Evolutionary conservation across 2,329 filamentous ascomycete species (phyloP).

Genomic region (Capronia americana): DNA sequence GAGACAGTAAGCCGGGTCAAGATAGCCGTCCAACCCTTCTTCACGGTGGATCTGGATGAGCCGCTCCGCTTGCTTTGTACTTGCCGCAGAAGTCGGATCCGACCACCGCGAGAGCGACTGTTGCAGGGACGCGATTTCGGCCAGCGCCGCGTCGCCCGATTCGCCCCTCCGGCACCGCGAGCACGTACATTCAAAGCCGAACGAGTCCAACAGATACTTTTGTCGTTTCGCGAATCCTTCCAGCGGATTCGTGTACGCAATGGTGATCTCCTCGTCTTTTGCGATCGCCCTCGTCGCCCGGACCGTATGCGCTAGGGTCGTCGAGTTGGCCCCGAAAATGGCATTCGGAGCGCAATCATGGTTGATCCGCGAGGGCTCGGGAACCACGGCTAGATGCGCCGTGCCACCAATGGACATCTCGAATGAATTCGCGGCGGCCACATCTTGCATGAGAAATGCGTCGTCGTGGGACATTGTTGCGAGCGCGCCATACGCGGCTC

Average conservation of each 20-base stretch:
- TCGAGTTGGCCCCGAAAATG: conserved; percentile 17
- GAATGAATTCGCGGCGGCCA: conserved; percentile 32
- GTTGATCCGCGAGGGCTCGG: conserved; percentile 34
- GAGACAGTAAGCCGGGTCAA: conserved; percentile 31
- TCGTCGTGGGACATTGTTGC: conserved; percentile 15
- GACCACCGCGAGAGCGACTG: conserved; percentile 23
- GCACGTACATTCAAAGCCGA: conserved; percentile 31
- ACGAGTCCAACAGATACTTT: conserved; percentile 22
- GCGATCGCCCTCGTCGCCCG: conserved; percentile 69
- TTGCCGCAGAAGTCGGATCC: conserved; percentile 5
- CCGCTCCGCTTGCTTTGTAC: conserved; percentile 23
- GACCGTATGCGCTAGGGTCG: conserved; percentile 22
- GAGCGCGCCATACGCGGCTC: conserved; percentile 6
- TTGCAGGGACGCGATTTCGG: conserved; percentile 26
- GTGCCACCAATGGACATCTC: conserved; percentile 4
- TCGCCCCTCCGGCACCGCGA: conserved; percentile 23
- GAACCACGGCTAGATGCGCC: conserved; percentile 30
- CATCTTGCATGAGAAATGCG: conserved; percentile 24
- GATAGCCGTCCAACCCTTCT: conserved; percentile 25
- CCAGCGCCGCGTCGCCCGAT: conserved; percentile 19
- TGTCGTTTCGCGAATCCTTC: conserved; percentile 16
- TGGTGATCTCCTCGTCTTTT: conserved; percentile 90
- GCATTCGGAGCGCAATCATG: conserved; percentile 35
- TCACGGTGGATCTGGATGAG: conserved; percentile 23
- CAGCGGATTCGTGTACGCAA: conserved; percentile 67